A percentile compares a stretch with the other conserved stretches of the same genome.
These are phyloP conservation scores for Sorghum bicolor DNA, from an alignment of 176 grass and related monocot species.

Conservation along the genomic window Sorghum_bicolor_NCBIv3 NC_012872.2:1421001-1421500, in stretches of 20 bases:
- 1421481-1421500: background rate
- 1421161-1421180: background rate
- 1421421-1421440: background rate
- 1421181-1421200: background rate
- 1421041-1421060: background rate
- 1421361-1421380: background rate
- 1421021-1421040: background rate
- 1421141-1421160: background rate
- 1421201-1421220: background rate
- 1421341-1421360: background rate
- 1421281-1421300: background rate
- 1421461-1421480: background rate
- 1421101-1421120: background rate
- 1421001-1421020: background rate
- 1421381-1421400: conserved; percentile 13
- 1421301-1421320: conserved; percentile 9
- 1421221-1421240: conserved; percentile 5
- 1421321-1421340: conserved; percentile 5
- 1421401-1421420: background rate
- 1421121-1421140: background rate
- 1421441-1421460: background rate
- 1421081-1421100: background rate
- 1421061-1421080: background rate
- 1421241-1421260: conserved; percentile 10
- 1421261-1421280: background rate